Conservation (phyloP, 2,329 filamentous ascomycete species). For the Emmonsia crescens region DNA sequence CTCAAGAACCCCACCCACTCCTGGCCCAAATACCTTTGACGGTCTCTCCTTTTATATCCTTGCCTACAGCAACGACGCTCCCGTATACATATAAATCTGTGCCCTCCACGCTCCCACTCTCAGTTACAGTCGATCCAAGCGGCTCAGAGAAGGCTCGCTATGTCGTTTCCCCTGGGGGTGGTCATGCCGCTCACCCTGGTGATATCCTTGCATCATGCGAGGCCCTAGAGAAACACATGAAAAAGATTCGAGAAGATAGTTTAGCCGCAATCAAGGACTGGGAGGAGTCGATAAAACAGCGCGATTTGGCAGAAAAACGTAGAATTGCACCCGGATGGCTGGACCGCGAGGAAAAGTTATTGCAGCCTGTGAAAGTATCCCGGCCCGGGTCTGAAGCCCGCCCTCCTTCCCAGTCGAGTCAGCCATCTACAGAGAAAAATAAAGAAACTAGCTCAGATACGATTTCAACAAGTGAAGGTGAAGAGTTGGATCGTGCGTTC, state of each 20-base stretch:
- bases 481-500: conserved; percentile 45
- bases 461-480: conserved; percentile 36
- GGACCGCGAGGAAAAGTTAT: conserved; percentile 49
- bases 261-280: conserved; percentile 57
- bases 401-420: conserved; percentile 27
- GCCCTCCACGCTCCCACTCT: conserved; percentile 72
- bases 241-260: conserved; percentile 57
- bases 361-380: conserved; percentile 38
- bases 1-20: conserved; percentile 64
- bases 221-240: conserved; percentile 64
- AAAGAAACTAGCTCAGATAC: conserved; percentile 28
- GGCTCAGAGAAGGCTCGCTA: conserved; percentile 50
- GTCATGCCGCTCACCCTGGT: conserved; percentile 74
- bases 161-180: conserved; percentile 64
- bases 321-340: conserved; percentile 55
- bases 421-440: conserved; percentile 22
- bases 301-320: conserved; percentile 54
- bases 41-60: conserved; percentile 84
- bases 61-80: conserved; percentile 80
- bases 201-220: conserved; percentile 75
- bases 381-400: conserved; percentile 11
- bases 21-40: conserved; percentile 87
- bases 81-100: conserved; percentile 92
- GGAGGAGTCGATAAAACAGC: conserved; percentile 50
- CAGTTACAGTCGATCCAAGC: conserved; percentile 46